phyloP scores from a whole-genome alignment of 1,284 basidiomycete genomes.

The Cryptococcus neoformans region DNA sequence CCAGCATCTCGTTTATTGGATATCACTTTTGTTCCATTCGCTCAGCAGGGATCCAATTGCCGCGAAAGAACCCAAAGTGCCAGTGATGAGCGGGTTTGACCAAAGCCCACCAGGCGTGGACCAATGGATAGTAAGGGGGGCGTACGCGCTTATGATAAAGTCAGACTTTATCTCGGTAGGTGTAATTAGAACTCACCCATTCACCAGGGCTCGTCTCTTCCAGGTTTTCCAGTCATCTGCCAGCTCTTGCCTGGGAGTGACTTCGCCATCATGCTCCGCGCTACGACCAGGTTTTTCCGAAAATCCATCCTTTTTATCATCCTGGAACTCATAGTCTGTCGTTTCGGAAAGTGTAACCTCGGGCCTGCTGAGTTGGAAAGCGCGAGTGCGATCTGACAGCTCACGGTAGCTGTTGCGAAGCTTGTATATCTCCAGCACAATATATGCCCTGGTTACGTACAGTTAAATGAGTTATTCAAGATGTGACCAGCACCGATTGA shows the following conservation, averaged over 20 bases:
- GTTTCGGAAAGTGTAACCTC: constrained; percentile 18
- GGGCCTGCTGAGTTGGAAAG: constrained; percentile 19
- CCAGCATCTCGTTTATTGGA: constrained; percentile 2
- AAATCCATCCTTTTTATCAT: constrained; percentile 25
- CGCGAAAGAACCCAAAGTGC: constrained; percentile 29
- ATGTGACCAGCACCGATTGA: constrained; percentile 1
- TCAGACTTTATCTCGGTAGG: neutral
- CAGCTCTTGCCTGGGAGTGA: constrained; percentile 24
- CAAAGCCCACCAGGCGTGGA: constrained; percentile 40
- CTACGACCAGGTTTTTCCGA: constrained; percentile 20
- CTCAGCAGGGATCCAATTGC: constrained; percentile 22
- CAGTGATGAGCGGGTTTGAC: constrained; percentile 36
- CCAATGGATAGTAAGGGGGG: constrained; percentile 49
- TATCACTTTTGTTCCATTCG: constrained; percentile 17
- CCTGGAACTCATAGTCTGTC: constrained; percentile 38
- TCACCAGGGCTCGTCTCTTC: constrained; percentile 30
- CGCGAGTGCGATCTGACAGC: constrained; percentile 20
- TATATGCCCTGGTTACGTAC: constrained; percentile 31
- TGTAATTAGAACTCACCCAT: constrained; percentile 24
- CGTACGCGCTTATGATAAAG: constrained; percentile 34
- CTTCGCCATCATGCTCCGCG: constrained; percentile 1
- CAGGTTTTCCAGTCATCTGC: constrained; percentile 31
- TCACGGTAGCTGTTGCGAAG: constrained; percentile 21
- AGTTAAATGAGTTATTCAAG: neutral
- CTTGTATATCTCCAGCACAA: constrained; percentile 35